Conservation (phyloP, 2,329 filamentous ascomycete genomes). For the Phialocephala sp. region DNA sequence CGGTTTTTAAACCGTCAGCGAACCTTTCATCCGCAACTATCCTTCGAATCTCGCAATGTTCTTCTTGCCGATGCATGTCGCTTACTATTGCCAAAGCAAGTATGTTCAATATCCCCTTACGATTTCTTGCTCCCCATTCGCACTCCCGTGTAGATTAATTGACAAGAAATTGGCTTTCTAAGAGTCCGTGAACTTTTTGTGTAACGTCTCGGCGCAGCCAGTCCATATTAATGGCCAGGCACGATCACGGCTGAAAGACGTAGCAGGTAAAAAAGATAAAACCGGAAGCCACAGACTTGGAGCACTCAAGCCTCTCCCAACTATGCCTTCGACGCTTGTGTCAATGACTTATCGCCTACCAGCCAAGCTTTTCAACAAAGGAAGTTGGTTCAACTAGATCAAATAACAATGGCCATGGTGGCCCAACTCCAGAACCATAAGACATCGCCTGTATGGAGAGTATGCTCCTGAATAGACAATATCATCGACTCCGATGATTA, state of each 20-base stretch:
- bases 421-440: too few species aligned
- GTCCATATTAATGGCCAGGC: background rate
- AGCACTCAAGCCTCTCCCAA: background rate
- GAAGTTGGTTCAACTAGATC: too few species aligned
- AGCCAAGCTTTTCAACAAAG: too few species aligned
- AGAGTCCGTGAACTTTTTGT: background rate
- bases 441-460: too few species aligned
- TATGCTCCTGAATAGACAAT: background rate
- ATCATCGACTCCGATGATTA: background rate
- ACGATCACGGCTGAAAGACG: background rate
- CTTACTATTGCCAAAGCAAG: background rate
- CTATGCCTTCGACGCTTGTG: too few species aligned
- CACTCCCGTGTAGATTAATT: background rate
- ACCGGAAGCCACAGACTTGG: background rate
- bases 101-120: background rate
- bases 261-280: background rate
- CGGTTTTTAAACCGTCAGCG: background rate
- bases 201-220: background rate
- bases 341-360: too few species aligned
- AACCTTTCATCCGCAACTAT: background rate
- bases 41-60: background rate
- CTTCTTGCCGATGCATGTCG: background rate
- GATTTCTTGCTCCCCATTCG: background rate
- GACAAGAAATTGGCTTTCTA: background rate
- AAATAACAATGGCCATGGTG: too few species aligned